Evolutionary conservation across 2,329 filamentous ascomycete species (phyloP).

Genomic region (Aspergillus unguis): DNA sequence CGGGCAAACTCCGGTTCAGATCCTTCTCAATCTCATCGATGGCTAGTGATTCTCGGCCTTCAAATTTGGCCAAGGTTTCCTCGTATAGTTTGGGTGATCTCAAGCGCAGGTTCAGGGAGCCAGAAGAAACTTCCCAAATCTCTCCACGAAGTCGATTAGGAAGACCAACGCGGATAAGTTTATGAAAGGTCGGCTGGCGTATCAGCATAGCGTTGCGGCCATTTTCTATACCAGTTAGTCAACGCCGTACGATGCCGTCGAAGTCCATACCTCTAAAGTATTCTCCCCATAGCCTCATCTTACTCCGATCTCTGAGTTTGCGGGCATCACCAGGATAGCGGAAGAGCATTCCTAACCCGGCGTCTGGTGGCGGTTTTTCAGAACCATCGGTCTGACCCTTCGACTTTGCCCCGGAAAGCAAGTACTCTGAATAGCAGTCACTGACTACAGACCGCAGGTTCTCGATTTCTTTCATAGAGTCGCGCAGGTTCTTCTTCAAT

Average conservation of each 20-base stretch:
- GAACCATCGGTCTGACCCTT: constrained; percentile 48
- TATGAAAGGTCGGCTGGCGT: constrained; percentile 95
- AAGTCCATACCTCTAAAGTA: constrained; percentile 64
- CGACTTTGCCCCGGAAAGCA: constrained; percentile 50
- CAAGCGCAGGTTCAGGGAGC: constrained; percentile 81
- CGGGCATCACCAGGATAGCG: constrained; percentile 92
- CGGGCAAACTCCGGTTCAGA: constrained; percentile 88
- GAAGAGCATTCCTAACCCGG: constrained; percentile 87
- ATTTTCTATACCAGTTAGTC: constrained; percentile 60
- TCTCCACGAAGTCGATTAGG: constrained; percentile 91
- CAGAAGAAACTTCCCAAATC: constrained; percentile 92
- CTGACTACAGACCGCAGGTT: constrained; percentile 75
- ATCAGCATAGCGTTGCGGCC: constrained; percentile 89
- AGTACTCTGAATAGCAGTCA: constrained; percentile 89
- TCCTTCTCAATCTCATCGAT: constrained; percentile 99
- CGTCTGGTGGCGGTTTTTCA: constrained; percentile 69
- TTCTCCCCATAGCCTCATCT: constrained; percentile 96
- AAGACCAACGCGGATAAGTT: constrained; percentile 89
- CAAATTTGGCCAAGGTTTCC: constrained; percentile 79
- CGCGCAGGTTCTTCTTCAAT: constrained; percentile 82
- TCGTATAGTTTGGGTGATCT: constrained; percentile 79
- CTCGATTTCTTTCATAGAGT: constrained; percentile 82
- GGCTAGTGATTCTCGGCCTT: constrained; percentile 83
- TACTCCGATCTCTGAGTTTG: constrained; percentile 89
- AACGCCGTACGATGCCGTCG: not conserved